Conservation (phyloP, 495 filamentous ascomycete species). For the Neurospora discreta region DNA sequence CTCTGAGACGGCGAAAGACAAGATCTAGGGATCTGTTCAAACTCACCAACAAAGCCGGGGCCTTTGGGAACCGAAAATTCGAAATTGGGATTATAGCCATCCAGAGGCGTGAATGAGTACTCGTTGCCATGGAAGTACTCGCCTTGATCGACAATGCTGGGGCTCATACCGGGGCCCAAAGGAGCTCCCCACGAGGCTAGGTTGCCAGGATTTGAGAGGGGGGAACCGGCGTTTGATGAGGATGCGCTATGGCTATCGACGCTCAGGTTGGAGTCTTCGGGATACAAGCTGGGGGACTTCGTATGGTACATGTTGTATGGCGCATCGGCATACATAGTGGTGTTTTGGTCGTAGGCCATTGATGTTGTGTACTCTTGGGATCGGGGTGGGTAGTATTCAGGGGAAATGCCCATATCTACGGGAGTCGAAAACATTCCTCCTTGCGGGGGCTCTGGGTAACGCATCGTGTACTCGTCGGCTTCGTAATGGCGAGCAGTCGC, state of each 20-base stretch:
- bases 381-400: slow-evolving; percentile 28
- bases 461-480: slow-evolving; percentile 29
- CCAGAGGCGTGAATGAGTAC: slow-evolving; percentile 38
- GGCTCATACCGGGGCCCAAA: slow-evolving; percentile 50
- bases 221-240: slow-evolving; percentile 75
- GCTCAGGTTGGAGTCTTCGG: slow-evolving; percentile 49
- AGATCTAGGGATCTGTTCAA: slow-evolving; percentile 25
- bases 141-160: slow-evolving; percentile 55
- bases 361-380: slow-evolving; percentile 28
- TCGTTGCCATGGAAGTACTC: slow-evolving; percentile 47
- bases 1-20: slow-evolving; percentile 5
- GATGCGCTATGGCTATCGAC: slow-evolving; percentile 70
- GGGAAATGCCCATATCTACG: slow-evolving; percentile 33
- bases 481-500: slow-evolving; percentile 13
- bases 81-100: slow-evolving; percentile 41
- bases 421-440: slow-evolving; percentile 22
- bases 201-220: slow-evolving; percentile 54
- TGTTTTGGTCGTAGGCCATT: slow-evolving; percentile 26
- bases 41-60: slow-evolving; percentile 72
- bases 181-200: slow-evolving; percentile 45
- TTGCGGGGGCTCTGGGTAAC: slow-evolving; percentile 33
- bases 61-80: slow-evolving; percentile 46
- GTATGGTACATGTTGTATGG: slow-evolving; percentile 25
- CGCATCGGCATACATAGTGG: slow-evolving; percentile 24
- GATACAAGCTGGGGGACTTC: slow-evolving; percentile 30